These are phyloP conservation scores for Phytophthora sojae DNA, from an alignment of 352 stramenopile species.

Conservation along the genomic window DNA sequence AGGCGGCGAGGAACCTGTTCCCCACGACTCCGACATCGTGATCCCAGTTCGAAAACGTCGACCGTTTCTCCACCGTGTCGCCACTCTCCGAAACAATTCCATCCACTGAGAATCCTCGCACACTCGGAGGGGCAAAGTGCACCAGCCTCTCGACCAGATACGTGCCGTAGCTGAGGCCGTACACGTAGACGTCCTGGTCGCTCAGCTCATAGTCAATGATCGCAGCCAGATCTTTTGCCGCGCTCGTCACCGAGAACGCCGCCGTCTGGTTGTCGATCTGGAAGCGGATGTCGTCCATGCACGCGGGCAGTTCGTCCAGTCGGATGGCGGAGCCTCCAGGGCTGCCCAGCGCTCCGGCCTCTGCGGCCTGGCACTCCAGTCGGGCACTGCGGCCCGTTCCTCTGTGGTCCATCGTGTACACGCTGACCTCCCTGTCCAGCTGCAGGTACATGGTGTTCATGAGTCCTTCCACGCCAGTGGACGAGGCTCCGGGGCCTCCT, in stretches of 20 bases:
- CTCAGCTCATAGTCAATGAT: conserved; percentile 56
- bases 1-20: conserved; percentile 63
- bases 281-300: conserved; percentile 77
- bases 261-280: conserved; percentile 77
- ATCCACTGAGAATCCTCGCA: conserved; percentile 67
- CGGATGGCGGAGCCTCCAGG: conserved; percentile 57
- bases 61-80: conserved; percentile 55
- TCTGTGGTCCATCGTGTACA: conserved; percentile 79
- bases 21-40: conserved; percentile 71
- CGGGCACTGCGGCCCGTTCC: conserved; percentile 68
- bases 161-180: conserved; percentile 82
- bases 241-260: conserved; percentile 78
- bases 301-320: conserved; percentile 65
- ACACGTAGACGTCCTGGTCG: conserved; percentile 73
- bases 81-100: conserved; percentile 74
- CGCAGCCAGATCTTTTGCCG: conserved; percentile 66
- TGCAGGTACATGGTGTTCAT: conserved; percentile 67
- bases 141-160: conserved; percentile 74
- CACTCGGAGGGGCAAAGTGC: conserved; percentile 52
- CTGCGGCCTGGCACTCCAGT: conserved; percentile 59
- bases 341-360: conserved; percentile 60
- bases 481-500: conserved; percentile 73
- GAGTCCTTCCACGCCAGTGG: conserved; percentile 70
- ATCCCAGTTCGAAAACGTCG: conserved; percentile 87
- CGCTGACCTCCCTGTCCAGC: conserved; percentile 55